phyloP scores from a whole-genome alignment of 2,329 filamentous ascomycete genomes.

The Paecilomyces dactylethromorphus region DNA sequence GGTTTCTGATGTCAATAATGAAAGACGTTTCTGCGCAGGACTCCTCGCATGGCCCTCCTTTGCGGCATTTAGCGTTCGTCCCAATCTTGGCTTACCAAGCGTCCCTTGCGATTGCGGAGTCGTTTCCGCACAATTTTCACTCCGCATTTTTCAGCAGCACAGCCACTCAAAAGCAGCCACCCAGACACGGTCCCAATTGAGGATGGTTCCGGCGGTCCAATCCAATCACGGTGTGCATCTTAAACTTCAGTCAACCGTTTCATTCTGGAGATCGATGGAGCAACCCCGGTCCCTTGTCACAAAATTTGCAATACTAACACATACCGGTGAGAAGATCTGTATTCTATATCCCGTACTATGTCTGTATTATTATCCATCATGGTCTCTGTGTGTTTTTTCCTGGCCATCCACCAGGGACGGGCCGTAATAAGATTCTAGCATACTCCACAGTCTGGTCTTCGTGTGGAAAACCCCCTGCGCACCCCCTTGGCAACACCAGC shows the following conservation, averaged over 20 bases:
- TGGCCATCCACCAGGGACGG: neutral
- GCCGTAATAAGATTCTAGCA: neutral
- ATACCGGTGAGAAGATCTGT: neutral
- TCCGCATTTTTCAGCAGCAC: neutral
- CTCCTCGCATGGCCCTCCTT: neutral
- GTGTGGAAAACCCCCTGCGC: neutral
- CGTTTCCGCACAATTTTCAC: neutral
- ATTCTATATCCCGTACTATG: neutral
- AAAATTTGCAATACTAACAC: neutral
- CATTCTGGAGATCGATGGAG: neutral
- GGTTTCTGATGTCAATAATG: neutral
- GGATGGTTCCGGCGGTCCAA: neutral
- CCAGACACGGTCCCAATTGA: neutral
- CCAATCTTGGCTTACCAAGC: neutral
- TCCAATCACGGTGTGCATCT: neutral
- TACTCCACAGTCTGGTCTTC: neutral
- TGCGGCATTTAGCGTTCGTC: neutral
- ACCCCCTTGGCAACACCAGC: neutral
- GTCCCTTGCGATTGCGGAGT: neutral
- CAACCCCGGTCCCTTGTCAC: neutral
- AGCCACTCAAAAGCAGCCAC: neutral
- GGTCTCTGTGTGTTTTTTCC: neutral
- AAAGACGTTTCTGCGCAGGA: neutral
- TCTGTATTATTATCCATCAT: neutral
- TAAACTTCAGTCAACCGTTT: neutral